Evolutionary conservation across 371 early-diverging fungal species (phyloP), one percentile per base, ranked within the genome.

Genomic region (Mortierella sp.): DNA sequence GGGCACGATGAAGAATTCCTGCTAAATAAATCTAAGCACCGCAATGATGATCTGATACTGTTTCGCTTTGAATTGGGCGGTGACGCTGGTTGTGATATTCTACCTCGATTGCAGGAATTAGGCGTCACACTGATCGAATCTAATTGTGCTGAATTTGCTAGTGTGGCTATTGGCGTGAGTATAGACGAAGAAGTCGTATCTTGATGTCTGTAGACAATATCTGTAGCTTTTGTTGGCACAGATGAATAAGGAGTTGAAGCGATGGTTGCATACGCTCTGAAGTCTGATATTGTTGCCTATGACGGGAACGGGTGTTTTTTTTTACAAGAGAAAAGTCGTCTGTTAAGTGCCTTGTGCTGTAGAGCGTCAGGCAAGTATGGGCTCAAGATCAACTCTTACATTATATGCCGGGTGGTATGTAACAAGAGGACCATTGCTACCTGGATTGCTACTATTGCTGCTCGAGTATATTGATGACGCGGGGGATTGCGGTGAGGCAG

Each of bases 251-350:
- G 65, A 22, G 65, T 65, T 3, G 75, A 75, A 33, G 65, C 70
- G 41, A 75, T 75, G 21, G 75, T 75, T 19, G 65, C 70, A 53
- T 75, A 70, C 21, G 75, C 59, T 38, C 70, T 59, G 48, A 75
- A 75, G 58, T 75, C 75, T 52, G 75, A 75, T 21, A 75, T 75
- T n/a, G 75, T 75, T 22, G 57, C 53, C 71, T 71, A 60, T 16
- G 22, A 41, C 11, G 19, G 11, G 38, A 43, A 6, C 7, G 36
- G 36, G 36, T 3, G 36, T 36, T 36, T 36, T 28, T 28, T 28
- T 28, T 28, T 28, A 28, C 28, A 53, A 38, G 33, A 24, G 59
- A 33, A 58, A 68, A 47, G 22, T 19, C 45, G 45, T 45, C 15
- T 43, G 43, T 24, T 58, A 11, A 62, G 19, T 41, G 43, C 19